phyloP scores from a whole-genome alignment of 2,329 filamentous ascomycete genomes.

The Xylariaceae sp. region DNA sequence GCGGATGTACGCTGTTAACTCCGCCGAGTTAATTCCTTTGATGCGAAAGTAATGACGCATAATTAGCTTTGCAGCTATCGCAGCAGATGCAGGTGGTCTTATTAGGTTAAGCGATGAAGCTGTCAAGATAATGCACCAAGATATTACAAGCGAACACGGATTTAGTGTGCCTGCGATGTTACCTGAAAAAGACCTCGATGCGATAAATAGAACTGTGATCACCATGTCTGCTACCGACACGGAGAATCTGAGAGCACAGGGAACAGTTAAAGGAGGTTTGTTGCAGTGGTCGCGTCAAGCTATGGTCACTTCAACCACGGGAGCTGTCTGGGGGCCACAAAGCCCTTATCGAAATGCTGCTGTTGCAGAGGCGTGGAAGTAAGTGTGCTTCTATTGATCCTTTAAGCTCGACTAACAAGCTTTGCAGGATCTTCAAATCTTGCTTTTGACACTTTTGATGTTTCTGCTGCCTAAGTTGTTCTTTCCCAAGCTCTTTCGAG shows the following conservation, averaged over 20 bases:
- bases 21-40: constrained; percentile 34
- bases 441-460: constrained; percentile 29
- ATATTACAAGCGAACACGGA: constrained; percentile 29
- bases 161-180: constrained; percentile 22
- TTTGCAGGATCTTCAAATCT: constrained; percentile 26
- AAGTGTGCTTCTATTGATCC: too few species aligned
- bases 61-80: constrained; percentile 37
- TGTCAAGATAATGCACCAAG: constrained; percentile 32
- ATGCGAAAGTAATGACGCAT: constrained; percentile 38
- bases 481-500: constrained; percentile 19
- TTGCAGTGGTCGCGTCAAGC: constrained; percentile 29
- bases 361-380: constrained; percentile 35
- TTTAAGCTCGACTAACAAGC: too few species aligned
- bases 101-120: constrained; percentile 38
- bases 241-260: constrained; percentile 21
- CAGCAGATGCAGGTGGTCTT: constrained; percentile 30
- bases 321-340: constrained; percentile 34
- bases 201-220: constrained; percentile 31
- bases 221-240: constrained; percentile 28
- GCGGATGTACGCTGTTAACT: constrained; percentile 39
- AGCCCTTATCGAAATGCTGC: constrained; percentile 38
- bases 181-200: constrained; percentile 31
- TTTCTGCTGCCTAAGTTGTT: constrained; percentile 20
- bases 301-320: constrained; percentile 33
- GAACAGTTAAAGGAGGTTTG: constrained; percentile 14